Base-by-base conservation (phyloP, 768 basidiomycete genomes). In the Tricholomella constricta region DNA sequence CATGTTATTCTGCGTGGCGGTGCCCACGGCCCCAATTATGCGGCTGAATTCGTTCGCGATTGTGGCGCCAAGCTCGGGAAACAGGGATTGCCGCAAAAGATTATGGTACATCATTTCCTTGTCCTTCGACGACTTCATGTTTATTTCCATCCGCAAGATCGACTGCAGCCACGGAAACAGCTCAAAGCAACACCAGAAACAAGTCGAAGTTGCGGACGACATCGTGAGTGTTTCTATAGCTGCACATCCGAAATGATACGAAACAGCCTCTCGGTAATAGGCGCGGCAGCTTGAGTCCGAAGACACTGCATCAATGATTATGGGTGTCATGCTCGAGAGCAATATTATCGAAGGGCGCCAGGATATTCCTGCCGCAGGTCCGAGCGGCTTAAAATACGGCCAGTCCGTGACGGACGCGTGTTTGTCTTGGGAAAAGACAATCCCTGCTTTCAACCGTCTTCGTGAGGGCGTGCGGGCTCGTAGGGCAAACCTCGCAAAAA, bases 81-180 rank as follows among this genome's bases (percentile, higher is more conserved):
- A 70, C 89, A 92, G 7, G 86, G 84, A 6, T 74, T 97, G 32
- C 63, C 83, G 10, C 81, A 82, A 57, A 92, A 87, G 66, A 80
- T 99, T 57, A 98, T 98, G 96, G 92, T 94, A 61, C 49, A 76
- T 56, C 5, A 35, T 14, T 20, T 14, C 17, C 27, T 40, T 32
- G 8, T 25, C 29, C 32, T 2, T 45, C 42, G 43, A 15, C 36
- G 10, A 40, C 32, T 47, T 8, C 37, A n/a, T 31, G 31, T 41
- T 20, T 23, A 9, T 41, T 44, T 29, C 14, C 44, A 22, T 14
- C 45, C 37, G 26, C 19, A 36, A 96, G 94, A 86, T 97, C 58
- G 93, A 96, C 70, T 96, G 96, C 79, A 95, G 93, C 62, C 95
- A 98, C 66, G 94, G 96, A 54, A 98, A 98, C 73, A 92, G 89